Conservation (phyloP, 768 basidiomycete genomes). For the Suillus discolor region DNA sequence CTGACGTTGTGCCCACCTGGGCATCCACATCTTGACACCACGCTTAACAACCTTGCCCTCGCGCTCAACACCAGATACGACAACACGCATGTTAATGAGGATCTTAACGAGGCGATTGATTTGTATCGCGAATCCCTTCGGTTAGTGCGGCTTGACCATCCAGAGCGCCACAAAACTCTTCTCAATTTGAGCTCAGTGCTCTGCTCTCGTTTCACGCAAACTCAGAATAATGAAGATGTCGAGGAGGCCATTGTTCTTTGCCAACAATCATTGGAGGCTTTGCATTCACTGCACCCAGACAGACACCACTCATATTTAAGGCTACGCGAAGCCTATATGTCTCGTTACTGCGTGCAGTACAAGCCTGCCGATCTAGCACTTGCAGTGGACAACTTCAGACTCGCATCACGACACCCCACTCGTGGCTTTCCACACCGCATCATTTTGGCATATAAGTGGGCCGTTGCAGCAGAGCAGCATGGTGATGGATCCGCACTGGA, state of each 20-base stretch:
- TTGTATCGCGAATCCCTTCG: background rate
- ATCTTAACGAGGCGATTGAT: background rate
- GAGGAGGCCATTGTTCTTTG: background rate
- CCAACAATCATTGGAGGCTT: background rate
- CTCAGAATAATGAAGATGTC: background rate
- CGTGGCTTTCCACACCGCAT: too few species aligned
- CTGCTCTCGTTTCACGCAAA: background rate
- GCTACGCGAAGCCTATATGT: too few species aligned
- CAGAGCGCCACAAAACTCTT: background rate
- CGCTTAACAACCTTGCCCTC: background rate
- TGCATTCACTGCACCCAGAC: background rate
- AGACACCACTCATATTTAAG: background rate
- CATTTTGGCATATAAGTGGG: too few species aligned
- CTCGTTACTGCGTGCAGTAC: too few species aligned
- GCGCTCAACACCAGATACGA: background rate
- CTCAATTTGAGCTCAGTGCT: background rate
- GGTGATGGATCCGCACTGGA: too few species aligned
- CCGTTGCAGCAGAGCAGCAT: too few species aligned
- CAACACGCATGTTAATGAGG: background rate
- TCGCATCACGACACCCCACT: too few species aligned
- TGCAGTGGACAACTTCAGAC: too few species aligned
- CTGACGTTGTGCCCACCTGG: background rate
- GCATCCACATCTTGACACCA: background rate
- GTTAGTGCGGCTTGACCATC: background rate
- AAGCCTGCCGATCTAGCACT: too few species aligned